Base-by-base conservation (phyloP, 192 early-diverging fungal genomes). In the Podila epicladia region DNA sequence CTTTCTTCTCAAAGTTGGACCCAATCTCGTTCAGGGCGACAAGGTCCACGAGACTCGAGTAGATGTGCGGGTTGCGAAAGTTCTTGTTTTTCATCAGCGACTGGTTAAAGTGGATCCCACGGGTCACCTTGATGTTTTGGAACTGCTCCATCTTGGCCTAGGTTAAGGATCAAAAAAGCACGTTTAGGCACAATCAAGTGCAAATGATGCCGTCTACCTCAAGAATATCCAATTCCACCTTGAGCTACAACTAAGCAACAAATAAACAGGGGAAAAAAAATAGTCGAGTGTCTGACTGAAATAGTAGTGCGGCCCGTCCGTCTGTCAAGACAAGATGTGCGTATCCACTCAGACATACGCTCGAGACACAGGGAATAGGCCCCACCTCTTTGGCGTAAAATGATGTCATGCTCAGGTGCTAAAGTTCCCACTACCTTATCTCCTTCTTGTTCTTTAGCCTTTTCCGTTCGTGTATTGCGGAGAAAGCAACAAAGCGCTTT, bases 21-120 rank as follows among this genome's bases (percentile, higher is more conserved):
- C 96, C 95, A 45, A 86, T 84, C 82, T 97, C 95, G 70, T 97
- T 92, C 35, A 98, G 72, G 8, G 89, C 88, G 35, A 95, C 84
- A 75, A 93, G 92, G 37, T 95, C 93, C 8, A 98, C 94, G 28
- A 97, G 84, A 82, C 95, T 93, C 48, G 87, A 85, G 86, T 95
- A 96, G 63, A 98, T 97, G 45, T 93, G 89, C 17, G 97, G 97
- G 73, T 98, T 98, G 15, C 94, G 87, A 83, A 97, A 97, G 12
- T 93, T 89, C 80, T 96, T 97, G 82, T 93, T 97, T 24, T 89
- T 85, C 80, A 88, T 87, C 38, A 98, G 85, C 24, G 91, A 86
- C 41, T 92, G 90, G 79, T 98, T 98, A 73, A 97, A 94, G 59
- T 85, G 86, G 7, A 91, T 92, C 0, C 96, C 96, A 31, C 88